Evolutionary conservation across 768 basidiomycete genomes (phyloP).

Genomic region (Rhodotorula babjevae): DNA sequence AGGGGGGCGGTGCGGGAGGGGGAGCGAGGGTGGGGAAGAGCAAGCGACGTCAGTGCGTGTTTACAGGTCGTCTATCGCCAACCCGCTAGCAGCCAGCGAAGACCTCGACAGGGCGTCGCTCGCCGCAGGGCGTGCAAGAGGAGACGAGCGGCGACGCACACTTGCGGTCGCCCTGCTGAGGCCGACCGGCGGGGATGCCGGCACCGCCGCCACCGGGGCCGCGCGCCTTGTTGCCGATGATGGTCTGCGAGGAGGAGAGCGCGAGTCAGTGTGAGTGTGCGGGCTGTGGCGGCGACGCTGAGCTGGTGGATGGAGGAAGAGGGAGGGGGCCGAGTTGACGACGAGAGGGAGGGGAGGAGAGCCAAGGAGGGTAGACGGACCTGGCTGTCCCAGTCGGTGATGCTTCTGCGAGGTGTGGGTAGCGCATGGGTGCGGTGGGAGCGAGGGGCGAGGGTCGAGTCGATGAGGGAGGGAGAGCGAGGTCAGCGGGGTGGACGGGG

Average conservation of each 20-base stretch:
- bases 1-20: neutral
- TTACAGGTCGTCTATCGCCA: no score
- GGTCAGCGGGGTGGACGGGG: no score
- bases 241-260: neutral
- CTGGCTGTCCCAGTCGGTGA: slow-evolving; percentile 38
- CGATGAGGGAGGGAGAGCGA: neutral
- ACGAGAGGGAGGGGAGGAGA: neutral
- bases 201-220: slow-evolving; percentile 1
- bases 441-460: neutral
- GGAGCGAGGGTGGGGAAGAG: neutral
- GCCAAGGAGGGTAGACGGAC: neutral
- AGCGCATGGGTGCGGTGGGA: neutral
- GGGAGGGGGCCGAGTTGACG: no score
- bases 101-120: neutral
- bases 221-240: slow-evolving; percentile 33
- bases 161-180: slow-evolving; percentile 21
- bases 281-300: neutral
- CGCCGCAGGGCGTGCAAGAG: neutral
- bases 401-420: neutral
- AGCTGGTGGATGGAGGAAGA: no score
- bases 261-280: neutral
- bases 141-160: slow-evolving; percentile 7
- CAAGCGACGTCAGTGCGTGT: no score
- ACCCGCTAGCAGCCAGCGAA: no score
- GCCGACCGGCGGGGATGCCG: slow-evolving; percentile 5